Conservation (phyloP, 2,329 filamentous ascomycete genomes). For the Colletotrichum chrysophilum region DNA sequence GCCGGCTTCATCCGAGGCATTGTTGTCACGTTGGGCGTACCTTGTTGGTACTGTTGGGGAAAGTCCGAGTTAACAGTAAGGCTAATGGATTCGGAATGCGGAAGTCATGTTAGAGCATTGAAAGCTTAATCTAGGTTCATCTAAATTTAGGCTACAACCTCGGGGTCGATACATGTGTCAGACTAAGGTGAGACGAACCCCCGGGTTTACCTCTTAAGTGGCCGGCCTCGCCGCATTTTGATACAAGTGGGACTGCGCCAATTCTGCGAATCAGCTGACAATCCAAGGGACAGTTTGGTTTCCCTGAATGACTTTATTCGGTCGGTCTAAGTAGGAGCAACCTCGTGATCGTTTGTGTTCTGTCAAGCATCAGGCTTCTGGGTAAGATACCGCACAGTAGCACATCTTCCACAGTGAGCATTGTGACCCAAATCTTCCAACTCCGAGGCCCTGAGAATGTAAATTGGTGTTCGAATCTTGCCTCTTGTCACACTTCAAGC, state of each 20-base stretch:
- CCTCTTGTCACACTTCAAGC: too few species aligned
- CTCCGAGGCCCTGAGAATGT: not conserved
- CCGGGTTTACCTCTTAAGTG: not conserved
- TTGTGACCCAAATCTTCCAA: not conserved
- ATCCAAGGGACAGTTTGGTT: not conserved
- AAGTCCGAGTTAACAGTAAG: not conserved
- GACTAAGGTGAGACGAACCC: not conserved
- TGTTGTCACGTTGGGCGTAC: not conserved
- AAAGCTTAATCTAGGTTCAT: not conserved
- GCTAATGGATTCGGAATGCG: not conserved
- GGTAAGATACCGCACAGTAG: not conserved
- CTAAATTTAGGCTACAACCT: not conserved
- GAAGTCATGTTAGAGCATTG: not conserved
- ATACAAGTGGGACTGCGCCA: not conserved
- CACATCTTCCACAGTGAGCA: not conserved
- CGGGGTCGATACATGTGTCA: not conserved
- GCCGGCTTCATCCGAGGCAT: not conserved
- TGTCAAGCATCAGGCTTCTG: not conserved
- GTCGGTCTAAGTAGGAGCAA: not conserved
- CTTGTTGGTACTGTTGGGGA: not conserved
- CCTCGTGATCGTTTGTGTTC: not conserved
- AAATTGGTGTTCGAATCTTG: not conserved
- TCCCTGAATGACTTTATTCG: not conserved
- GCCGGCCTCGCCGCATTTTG: not conserved
- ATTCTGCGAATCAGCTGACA: not conserved